Evolutionary conservation across 345 rosid genomes (phyloP).

Genomic region (Populus pruinosa): DNA sequence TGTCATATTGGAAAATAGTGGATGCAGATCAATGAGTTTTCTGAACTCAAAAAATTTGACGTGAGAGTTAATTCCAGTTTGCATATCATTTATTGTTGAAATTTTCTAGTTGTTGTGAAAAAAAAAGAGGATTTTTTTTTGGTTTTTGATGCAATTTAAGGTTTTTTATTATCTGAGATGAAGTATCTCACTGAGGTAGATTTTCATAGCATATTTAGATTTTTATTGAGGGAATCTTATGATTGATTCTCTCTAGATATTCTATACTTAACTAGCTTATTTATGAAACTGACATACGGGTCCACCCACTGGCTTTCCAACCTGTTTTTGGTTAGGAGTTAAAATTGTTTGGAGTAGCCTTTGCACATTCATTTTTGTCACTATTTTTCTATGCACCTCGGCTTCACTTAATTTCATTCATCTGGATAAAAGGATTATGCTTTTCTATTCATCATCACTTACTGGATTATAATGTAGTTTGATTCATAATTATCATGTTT

Average conservation of each 20-base stretch:
- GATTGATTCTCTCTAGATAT: too few species aligned
- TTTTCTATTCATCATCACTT: not conserved
- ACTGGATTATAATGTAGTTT: not conserved
- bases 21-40: constrained; percentile 81
- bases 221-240: too few species aligned
- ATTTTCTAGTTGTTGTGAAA: not conserved
- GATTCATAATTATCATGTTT: too few species aligned
- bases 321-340: too few species aligned
- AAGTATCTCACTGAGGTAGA: too few species aligned
- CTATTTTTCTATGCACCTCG: not conserved
- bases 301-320: too few species aligned
- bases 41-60: constrained; percentile 72
- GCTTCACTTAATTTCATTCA: not conserved
- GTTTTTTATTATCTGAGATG: not conserved
- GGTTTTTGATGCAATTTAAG: not conserved
- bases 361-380: not conserved
- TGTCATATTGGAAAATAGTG: constrained; percentile 86
- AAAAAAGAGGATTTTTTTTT: too few species aligned
- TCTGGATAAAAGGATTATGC: not conserved
- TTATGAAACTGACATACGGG: too few species aligned
- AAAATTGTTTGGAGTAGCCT: not conserved
- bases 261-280: too few species aligned
- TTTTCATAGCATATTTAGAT: too few species aligned
- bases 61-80: constrained; percentile 40
- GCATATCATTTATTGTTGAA: not conserved